Evolutionary conservation across 352 stramenopile genomes (phyloP), one percentile per base, ranked within the genome.

Genomic region (Phytophthora fragariae): DNA sequence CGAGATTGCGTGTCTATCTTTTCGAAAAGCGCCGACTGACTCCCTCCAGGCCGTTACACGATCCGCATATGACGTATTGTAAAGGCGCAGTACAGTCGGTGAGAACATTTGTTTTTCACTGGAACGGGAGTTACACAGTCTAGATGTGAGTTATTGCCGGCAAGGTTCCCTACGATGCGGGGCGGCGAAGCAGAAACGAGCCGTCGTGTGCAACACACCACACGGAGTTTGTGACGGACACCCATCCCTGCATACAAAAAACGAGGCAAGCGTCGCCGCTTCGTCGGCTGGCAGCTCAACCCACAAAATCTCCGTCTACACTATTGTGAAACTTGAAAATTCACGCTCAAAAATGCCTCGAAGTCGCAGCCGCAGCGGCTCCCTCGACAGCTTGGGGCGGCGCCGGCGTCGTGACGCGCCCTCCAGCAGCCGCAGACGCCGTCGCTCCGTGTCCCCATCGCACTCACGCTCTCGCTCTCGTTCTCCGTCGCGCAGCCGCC

Each of bases 331-430:
- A 52, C 19, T 27, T 37, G 3, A 44, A 41, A 44, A 46, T 41
- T 56, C 49, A 37, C 4, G 19, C 19, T 21, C 19, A 52, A 70
- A 70, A 54, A 77, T 77, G 70, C 64, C 60, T 49, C 75, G 63
- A 56, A 81, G 70, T 50, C 84, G 84, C 12, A 88, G 82, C 54
- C 80, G 85, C 35, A 93, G 87, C 63, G 66, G 62, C 21, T 94
- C 88, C 21, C 58, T 92, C 29, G 88, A 94, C 76, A 92, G 82
- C 63, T 76, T 92, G 56, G 88, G 88, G 14, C 84, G 84, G 41
- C 61, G 72, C 31, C 50, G 63, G 1, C 63, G 73, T 17, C 67
- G 72, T 1, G 27, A 68, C 5, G 59, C 65, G 17, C 76, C 68
- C 14, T 75, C 76, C 53, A 62, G 62, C 33, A 69, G 41, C 4